A percentile compares a stretch with the other conserved stretches of the same genome.
Conservation (phyloP, 2,329 filamentous ascomycete species). For the Pseudocercospora cruenta region DNA sequence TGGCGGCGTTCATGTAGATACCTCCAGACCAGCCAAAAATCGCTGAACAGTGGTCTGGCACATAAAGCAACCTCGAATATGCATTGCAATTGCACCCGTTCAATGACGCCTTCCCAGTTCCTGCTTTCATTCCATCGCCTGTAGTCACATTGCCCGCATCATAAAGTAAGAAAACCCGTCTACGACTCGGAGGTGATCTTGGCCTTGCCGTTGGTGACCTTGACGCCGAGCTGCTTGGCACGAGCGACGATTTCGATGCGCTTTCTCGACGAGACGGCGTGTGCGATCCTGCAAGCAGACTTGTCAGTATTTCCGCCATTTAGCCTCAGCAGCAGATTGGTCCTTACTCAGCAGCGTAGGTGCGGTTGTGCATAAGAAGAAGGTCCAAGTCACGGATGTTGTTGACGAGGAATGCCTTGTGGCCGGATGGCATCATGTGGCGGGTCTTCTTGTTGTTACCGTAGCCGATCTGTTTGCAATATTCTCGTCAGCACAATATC, state of each 20-base stretch:
- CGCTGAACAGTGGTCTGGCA: constrained; percentile 12
- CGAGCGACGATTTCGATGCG: constrained; percentile 95
- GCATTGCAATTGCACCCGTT: constrained; percentile 10
- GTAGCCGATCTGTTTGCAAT: constrained; percentile 79
- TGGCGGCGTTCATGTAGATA: constrained; percentile 32
- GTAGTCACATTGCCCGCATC: constrained; percentile 23
- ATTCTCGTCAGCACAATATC: constrained; percentile 22
- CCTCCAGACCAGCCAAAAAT: constrained; percentile 4
- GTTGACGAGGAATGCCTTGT: constrained; percentile 99
- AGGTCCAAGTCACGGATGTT: constrained; percentile 96
- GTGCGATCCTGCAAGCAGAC: constrained; percentile 73
- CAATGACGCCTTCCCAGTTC: constrained; percentile 22
- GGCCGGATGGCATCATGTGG: constrained; percentile 97
- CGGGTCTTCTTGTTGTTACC: constrained; percentile 99
- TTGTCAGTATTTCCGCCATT: constrained; percentile 41
- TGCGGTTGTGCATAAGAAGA: constrained; percentile 99
- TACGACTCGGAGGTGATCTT: constrained; percentile 93
- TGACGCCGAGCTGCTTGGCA: constrained; percentile 97
- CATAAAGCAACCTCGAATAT: constrained; percentile 14
- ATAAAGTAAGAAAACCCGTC: constrained; percentile 15
- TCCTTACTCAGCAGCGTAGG: constrained; percentile 96
- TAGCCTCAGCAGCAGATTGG: constrained; percentile 21
- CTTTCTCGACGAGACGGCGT: constrained; percentile 98
- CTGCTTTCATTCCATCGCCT: constrained; percentile 22
- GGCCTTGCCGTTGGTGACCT: constrained; percentile 99